A percentile compares a stretch with the other conserved stretches of the same genome.
phyloP scores from a whole-genome alignment of 2,329 filamentous ascomycete genomes.

The Pseudopyricularia cyperi region DNA sequence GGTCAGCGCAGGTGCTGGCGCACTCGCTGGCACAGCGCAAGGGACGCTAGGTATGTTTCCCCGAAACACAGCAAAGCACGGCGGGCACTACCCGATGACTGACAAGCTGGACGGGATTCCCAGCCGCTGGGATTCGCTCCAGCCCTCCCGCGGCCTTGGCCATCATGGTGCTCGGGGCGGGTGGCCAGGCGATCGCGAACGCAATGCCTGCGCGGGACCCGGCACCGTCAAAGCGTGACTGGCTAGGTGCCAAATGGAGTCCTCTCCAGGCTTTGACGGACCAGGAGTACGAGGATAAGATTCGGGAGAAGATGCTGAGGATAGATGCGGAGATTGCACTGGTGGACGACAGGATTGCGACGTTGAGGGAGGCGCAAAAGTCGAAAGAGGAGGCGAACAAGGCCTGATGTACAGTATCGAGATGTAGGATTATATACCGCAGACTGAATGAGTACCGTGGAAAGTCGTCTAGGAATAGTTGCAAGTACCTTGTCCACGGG shows the following conservation, averaged over 20 bases:
- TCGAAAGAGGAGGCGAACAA: not conserved
- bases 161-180: conserved; percentile 25
- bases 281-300: conserved; percentile 55
- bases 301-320: conserved; percentile 57
- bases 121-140: conserved; percentile 32
- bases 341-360: conserved; percentile 61
- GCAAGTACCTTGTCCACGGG: no score
- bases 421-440: not conserved
- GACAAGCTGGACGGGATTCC: conserved; percentile 2
- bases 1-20: conserved; percentile 59
- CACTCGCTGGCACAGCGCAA: conserved; percentile 50
- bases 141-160: conserved; percentile 37
- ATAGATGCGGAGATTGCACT: conserved; percentile 67
- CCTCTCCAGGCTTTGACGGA: conserved; percentile 58
- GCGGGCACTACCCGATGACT: no score
- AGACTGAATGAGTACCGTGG: no score
- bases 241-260: conserved; percentile 55
- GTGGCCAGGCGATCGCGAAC: conserved; percentile 16
- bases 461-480: no score
- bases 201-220: conserved; percentile 3
- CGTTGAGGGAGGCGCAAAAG: conserved; percentile 4
- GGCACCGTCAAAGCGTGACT: conserved; percentile 6
- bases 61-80: not conserved
- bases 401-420: not conserved
- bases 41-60: conserved; percentile 36